Conservation (phyloP, 2,329 filamentous ascomycete species). For the Hypocreales sp. region DNA sequence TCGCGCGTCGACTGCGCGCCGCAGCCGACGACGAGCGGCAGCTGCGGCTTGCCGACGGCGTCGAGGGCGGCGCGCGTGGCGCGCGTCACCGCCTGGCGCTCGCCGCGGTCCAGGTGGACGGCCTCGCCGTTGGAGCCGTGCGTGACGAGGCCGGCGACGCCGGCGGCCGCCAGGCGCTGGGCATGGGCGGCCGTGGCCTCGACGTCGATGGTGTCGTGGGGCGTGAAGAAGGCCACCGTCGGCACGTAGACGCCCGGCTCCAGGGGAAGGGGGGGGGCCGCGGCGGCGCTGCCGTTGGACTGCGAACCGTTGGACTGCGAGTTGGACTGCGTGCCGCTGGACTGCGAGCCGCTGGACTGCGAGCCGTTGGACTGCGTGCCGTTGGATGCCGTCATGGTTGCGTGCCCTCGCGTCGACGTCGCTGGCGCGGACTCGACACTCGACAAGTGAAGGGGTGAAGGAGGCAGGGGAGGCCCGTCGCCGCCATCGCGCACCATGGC, state of each 20-base stretch:
- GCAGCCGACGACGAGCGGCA: constrained; percentile 55
- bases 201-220: constrained; percentile 38
- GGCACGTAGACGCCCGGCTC: constrained; percentile 40
- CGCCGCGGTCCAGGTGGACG: constrained; percentile 50
- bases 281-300: constrained; percentile 1
- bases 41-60: constrained; percentile 32
- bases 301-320: too few species aligned
- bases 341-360: too few species aligned
- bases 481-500: too few species aligned
- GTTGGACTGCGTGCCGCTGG: too few species aligned
- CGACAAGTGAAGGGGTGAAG: too few species aligned
- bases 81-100: constrained; percentile 46
- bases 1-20: constrained; percentile 53
- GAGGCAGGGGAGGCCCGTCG: too few species aligned
- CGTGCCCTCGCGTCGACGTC: too few species aligned
- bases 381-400: too few species aligned
- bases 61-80: constrained; percentile 46
- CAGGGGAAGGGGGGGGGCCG: constrained; percentile 1
- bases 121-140: constrained; percentile 64
- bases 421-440: too few species aligned
- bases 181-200: constrained; percentile 34
- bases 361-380: too few species aligned
- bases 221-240: constrained; percentile 46
- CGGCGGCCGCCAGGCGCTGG: constrained; percentile 43
- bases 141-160: constrained; percentile 50